Conservation (phyloP, 768 basidiomycete species). For the Panus rudis region DNA sequence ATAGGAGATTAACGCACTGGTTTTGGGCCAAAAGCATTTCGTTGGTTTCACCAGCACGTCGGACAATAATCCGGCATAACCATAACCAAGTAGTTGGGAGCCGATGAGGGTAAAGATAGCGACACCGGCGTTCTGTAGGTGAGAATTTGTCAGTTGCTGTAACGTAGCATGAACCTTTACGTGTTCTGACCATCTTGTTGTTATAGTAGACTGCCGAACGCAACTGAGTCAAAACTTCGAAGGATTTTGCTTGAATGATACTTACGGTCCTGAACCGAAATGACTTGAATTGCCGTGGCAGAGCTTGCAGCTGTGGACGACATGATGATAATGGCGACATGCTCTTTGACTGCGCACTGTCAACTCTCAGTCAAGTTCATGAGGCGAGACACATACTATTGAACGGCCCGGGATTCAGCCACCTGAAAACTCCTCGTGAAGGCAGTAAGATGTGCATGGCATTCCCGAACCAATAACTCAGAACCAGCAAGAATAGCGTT, state of each 20-base stretch:
- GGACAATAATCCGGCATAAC: constrained; percentile 28
- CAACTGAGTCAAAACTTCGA: too few species aligned
- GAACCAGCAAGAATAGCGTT: constrained; percentile 43
- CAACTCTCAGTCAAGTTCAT: background rate
- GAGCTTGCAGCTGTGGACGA: constrained; percentile 26
- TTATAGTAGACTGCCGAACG: constrained; percentile 31
- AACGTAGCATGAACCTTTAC: too few species aligned
- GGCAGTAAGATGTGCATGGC: constrained; percentile 30
- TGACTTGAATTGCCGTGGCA: constrained; percentile 26
- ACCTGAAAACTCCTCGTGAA: constrained; percentile 22
- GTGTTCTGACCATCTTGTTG: constrained; percentile 23
- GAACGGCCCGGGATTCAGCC: constrained; percentile 32
- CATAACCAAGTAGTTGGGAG: constrained; percentile 29
- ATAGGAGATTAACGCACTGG: constrained; percentile 15
- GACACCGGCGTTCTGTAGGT: constrained; percentile 19
- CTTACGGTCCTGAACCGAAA: constrained; percentile 26
- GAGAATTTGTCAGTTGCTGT: background rate
- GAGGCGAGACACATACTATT: constrained; percentile 23
- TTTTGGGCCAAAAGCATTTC: constrained; percentile 25
- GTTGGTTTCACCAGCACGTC: constrained; percentile 49
- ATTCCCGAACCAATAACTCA: constrained; percentile 45
- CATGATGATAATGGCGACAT: constrained; percentile 31
- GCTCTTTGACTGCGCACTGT: constrained; percentile 25
- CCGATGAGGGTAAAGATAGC: constrained; percentile 31
- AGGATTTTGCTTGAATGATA: background rate